phyloP scores from a whole-genome alignment of 2,329 filamentous ascomycete species.

The Didymella pinodella region DNA sequence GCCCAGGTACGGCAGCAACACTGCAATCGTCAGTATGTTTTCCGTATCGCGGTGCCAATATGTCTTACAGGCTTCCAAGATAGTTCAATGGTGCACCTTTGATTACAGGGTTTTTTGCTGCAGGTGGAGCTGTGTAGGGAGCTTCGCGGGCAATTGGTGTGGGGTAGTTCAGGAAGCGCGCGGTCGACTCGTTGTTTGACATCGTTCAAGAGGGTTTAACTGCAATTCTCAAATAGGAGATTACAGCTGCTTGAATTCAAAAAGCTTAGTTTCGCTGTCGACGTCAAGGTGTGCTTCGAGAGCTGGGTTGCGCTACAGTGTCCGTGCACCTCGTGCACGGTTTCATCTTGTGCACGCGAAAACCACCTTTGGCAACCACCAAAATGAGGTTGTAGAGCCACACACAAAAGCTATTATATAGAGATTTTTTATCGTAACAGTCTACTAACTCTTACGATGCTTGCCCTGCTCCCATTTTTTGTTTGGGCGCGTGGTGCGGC shows the following conservation, averaged over 20 bases:
- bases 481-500: too few relatives aligned
- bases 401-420: too few relatives aligned
- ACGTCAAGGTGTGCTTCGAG: neutral
- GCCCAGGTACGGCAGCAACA: constrained; percentile 64
- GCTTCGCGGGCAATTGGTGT: constrained; percentile 41
- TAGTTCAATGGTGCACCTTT: constrained; percentile 70
- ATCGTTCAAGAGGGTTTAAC: constrained; percentile 23
- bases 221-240: neutral
- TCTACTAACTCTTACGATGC: too few relatives aligned
- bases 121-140: constrained; percentile 46
- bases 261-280: too few relatives aligned
- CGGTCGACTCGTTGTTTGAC: constrained; percentile 27
- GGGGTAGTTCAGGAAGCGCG: constrained; percentile 49
- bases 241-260: neutral
- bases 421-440: too few relatives aligned
- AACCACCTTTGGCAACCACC: too few relatives aligned
- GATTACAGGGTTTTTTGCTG: constrained; percentile 71
- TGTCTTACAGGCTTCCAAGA: constrained; percentile 66
- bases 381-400: too few relatives aligned
- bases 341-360: too few relatives aligned
- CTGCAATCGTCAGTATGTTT: constrained; percentile 52
- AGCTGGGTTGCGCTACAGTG: neutral
- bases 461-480: too few relatives aligned
- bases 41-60: constrained; percentile 5
- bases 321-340: too few relatives aligned